Conservation (phyloP, 306 rosid species). For the Trichosanthes cucumerina region DNA sequence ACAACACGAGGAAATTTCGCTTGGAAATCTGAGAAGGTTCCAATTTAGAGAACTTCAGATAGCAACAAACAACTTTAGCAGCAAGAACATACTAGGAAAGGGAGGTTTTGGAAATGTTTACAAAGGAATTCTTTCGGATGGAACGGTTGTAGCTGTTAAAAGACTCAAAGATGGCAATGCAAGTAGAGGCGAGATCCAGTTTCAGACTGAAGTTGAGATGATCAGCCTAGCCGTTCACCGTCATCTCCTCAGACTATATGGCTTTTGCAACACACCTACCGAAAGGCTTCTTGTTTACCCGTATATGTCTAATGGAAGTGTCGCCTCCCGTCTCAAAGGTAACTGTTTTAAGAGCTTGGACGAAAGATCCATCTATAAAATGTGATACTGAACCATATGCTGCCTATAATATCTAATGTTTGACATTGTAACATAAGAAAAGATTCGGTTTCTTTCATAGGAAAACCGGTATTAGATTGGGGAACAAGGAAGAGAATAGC, state of each 20-base stretch:
- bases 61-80: constrained; percentile 84
- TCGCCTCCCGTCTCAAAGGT: constrained; percentile 91
- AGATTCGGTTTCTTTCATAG: constrained; percentile 17
- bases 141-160: constrained; percentile 76
- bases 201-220: constrained; percentile 98
- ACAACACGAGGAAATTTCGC: constrained; percentile 71
- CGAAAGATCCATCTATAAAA: not conserved
- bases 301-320: constrained; percentile 89
- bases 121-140: constrained; percentile 76
- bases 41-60: constrained; percentile 75
- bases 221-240: constrained; percentile 90
- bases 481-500: constrained; percentile 80
- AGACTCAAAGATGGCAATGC: constrained; percentile 85
- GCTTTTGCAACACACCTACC: constrained; percentile 67
- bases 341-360: not conserved
- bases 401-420: not conserved
- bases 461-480: constrained; percentile 80
- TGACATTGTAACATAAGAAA: not conserved
- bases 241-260: constrained; percentile 71
- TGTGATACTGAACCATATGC: not conserved
- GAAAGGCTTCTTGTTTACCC: constrained; percentile 90
- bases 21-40: constrained; percentile 85
- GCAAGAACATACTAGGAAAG: constrained; percentile 74
- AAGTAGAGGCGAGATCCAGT: constrained; percentile 75
- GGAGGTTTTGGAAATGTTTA: constrained; percentile 95